Percentiles rank a stretch among this genome's conserved stretches.
Evolutionary conservation across 495 filamentous ascomycete genomes (phyloP).

Genomic region (Lepraria neglecta): DNA sequence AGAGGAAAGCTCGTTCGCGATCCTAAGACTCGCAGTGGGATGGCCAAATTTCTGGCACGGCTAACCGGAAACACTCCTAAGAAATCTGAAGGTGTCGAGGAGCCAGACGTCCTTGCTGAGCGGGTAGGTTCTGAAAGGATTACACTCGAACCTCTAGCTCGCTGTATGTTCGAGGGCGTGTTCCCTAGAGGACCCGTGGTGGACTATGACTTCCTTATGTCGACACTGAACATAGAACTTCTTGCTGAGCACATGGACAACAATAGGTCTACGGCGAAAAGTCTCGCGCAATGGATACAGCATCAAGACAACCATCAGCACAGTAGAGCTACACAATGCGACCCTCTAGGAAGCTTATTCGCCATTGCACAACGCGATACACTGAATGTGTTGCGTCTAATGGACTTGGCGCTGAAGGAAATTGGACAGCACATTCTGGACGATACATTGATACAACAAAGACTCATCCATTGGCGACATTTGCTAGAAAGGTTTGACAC

Average conservation of each 20-base stretch:
- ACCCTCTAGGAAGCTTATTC: not conserved
- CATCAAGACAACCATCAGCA: not conserved
- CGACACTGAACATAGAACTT: not conserved
- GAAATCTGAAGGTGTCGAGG: not conserved
- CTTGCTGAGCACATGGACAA: not conserved
- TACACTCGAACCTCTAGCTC: slow-evolving; percentile 1
- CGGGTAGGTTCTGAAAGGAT: not conserved
- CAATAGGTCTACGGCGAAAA: not conserved
- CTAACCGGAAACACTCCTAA: not conserved
- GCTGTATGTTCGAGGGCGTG: slow-evolving; percentile 9
- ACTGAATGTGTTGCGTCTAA: not conserved
- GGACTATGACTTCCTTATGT: slow-evolving; percentile 6
- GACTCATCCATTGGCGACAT: slow-evolving; percentile 5
- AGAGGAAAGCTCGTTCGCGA: not conserved
- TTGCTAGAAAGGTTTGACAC: not conserved
- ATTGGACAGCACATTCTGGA: slow-evolving; percentile 10
- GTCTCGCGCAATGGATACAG: not conserved
- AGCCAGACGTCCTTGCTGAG: not conserved
- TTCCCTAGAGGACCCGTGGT: slow-evolving; percentile 10
- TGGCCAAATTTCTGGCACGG: not conserved
- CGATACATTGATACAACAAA: slow-evolving; percentile 7
- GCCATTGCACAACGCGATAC: not conserved
- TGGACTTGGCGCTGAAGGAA: not conserved
- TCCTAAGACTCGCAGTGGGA: not conserved
- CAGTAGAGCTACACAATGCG: not conserved